Evolutionary conservation across 305 asterid species (phyloP).

Genomic region (Fraxinus albicans): DNA sequence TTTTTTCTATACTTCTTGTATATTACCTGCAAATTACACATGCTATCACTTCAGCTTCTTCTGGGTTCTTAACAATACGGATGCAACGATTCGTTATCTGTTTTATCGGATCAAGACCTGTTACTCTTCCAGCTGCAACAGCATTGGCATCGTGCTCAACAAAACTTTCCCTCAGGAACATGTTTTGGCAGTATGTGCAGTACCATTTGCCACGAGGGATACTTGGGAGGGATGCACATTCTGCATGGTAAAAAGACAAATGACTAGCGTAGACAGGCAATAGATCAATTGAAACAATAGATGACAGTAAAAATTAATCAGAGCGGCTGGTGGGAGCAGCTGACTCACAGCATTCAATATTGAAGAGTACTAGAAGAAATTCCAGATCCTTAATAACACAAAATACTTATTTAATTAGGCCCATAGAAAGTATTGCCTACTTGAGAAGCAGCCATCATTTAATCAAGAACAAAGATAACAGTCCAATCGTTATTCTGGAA

Average conservation of each 20-base stretch:
- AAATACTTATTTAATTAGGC: not conserved
- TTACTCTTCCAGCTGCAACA: conserved; percentile 86
- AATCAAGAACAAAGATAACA: not conserved
- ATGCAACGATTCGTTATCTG: conserved; percentile 88
- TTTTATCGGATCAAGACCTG: conserved; percentile 69
- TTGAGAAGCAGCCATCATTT: not conserved
- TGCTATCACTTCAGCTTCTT: conserved; percentile 87
- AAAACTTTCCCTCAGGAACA: conserved; percentile 79
- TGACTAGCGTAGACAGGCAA: not conserved
- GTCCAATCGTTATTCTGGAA: not conserved
- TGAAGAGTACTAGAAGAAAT: not conserved
- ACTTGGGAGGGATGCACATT: conserved; percentile 74
- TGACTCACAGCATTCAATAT: conserved; percentile 6
- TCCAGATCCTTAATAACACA: not conserved
- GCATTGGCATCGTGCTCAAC: conserved; percentile 81
- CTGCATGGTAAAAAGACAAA: conserved; percentile 45
- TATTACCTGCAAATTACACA: conserved; percentile 94
- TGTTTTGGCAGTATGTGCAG: conserved; percentile 90
- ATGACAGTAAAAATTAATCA: not conserved
- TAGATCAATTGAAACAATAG: not conserved
- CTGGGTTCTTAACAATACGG: conserved; percentile 82
- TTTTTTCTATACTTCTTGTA: conserved; percentile 3
- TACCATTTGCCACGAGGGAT: conserved; percentile 93
- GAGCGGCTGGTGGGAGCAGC: not conserved
- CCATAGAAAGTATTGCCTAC: not conserved